Evolutionary conservation across 192 early-diverging fungal genomes (phyloP).

Genomic region (Backusella macrospora): DNA sequence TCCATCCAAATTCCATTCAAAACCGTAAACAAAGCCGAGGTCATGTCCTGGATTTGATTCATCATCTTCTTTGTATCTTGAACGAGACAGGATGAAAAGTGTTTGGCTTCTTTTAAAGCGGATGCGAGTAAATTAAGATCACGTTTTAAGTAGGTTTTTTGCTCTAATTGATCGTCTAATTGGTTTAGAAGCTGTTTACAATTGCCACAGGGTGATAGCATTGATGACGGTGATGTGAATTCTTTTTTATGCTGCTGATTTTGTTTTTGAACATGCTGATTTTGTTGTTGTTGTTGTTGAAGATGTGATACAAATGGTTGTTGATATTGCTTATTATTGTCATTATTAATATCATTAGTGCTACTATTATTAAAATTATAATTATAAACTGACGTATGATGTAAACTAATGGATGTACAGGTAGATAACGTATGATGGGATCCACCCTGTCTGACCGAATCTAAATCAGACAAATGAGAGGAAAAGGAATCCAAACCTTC

Average conservation of each 20-base stretch:
- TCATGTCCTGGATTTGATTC: not conserved
- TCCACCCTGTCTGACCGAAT: not conserved
- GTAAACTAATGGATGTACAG: not conserved
- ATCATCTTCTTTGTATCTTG: not conserved
- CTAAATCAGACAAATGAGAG: not conserved
- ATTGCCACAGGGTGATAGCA: not conserved
- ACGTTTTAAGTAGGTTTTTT: not conserved
- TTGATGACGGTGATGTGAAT: too few relatives aligned
- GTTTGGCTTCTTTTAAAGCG: not conserved
- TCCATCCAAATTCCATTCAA: slow-evolving; percentile 6
- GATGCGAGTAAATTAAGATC: not conserved
- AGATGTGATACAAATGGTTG: not conserved
- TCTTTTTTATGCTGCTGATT: not conserved
- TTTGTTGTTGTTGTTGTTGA: not conserved
- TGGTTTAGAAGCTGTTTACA: slow-evolving; percentile 1
- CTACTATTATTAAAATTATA: not conserved
- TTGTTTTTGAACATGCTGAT: not conserved
- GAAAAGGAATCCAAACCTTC: slow-evolving; percentile 8
- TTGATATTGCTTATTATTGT: not conserved
- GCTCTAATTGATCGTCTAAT: slow-evolving; percentile 10
- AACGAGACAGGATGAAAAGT: not conserved
- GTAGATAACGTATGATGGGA: not conserved
- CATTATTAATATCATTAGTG: not conserved
- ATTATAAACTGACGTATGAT: not conserved
- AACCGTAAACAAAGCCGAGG: slow-evolving; percentile 14